Conservation (phyloP, 208 protist species). For the Trichomonas gallinae region DNA sequence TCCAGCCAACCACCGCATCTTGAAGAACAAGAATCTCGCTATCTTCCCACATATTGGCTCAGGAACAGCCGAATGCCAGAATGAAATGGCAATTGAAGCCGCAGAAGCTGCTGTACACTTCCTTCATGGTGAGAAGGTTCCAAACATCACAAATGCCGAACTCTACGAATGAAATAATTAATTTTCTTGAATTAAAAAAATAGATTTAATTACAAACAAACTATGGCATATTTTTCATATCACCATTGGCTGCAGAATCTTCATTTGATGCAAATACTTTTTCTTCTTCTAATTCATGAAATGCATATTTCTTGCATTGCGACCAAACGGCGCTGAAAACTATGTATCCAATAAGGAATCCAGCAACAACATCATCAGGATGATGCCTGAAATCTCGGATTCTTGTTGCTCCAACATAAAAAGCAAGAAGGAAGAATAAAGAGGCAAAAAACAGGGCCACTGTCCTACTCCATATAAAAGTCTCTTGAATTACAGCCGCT, state of each 20-base stretch:
- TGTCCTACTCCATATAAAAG: neutral
- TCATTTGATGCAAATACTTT: neutral
- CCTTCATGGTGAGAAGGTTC: neutral
- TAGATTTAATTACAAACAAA: neutral
- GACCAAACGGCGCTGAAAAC: neutral
- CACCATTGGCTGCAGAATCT: neutral
- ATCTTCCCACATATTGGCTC: conserved; percentile 29
- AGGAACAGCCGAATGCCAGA: neutral
- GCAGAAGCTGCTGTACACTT: neutral
- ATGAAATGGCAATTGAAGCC: neutral
- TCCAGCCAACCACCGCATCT: conserved; percentile 15
- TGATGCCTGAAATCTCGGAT: neutral
- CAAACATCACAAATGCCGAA: neutral
- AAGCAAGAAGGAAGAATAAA: neutral
- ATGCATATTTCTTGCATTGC: neutral
- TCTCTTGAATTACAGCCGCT: neutral
- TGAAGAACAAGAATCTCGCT: conserved; percentile 17
- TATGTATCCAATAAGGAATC: neutral
- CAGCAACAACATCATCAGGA: neutral
- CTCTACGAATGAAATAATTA: neutral
- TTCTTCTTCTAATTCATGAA: neutral
- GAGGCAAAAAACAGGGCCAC: neutral
- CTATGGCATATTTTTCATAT: neutral
- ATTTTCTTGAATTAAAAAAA: neutral
- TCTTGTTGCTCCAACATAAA: neutral